Base-by-base conservation (phyloP, 2,329 filamentous ascomycete species). In the Aspergillus sp. region DNA sequence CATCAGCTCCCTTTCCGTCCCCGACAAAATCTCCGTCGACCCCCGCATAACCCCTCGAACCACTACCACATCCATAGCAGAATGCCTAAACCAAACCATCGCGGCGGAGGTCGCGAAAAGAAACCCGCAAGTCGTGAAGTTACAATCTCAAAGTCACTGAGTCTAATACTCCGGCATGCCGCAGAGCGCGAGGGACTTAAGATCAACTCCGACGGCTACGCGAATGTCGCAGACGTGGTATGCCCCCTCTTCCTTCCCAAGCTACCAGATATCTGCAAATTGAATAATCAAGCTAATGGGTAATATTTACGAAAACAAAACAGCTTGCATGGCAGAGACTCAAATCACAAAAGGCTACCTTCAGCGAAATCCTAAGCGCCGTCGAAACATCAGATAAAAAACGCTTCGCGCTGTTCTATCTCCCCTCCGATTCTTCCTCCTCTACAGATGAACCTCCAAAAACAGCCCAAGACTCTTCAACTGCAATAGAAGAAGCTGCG, bases 331-430 rank as follows among this genome's bases (percentile, higher is more conserved):
- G 84, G 71, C 79, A 79, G 52, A 82, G 81, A 45, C 75, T 97
- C 55, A 85, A 84, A 62, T 85, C 84, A 4, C 80, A 96, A 9
- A 82, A 90, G 60, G 84, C 89, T n/a, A 90, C 88, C 0, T 84
- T 96, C 57, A 77, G 81, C 2, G 93, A 97, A 64, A 81, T 99
- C 62, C 80, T 84, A 54, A 73, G 81, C 9, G 82, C 88, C 15
- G 92, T 97, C 12, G 75, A 79, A 14, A 83, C 84, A 49, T 96
- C 91, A 70, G 90, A 93, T 69, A 99, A 99, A 78, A 90, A 97
- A 75, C 90, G 95, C 40, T 99, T 96, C 79, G 85, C 87, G 2
- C 81, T 98, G 69, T 87, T 91, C 53, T 84, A 84, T 46, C 82
- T 74, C 7, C 71, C 70, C 14, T 65, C 68, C 21, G 56, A 68